phyloP scores from a whole-genome alignment of 2,329 filamentous ascomycete genomes.

The Beauveria varroae region DNA sequence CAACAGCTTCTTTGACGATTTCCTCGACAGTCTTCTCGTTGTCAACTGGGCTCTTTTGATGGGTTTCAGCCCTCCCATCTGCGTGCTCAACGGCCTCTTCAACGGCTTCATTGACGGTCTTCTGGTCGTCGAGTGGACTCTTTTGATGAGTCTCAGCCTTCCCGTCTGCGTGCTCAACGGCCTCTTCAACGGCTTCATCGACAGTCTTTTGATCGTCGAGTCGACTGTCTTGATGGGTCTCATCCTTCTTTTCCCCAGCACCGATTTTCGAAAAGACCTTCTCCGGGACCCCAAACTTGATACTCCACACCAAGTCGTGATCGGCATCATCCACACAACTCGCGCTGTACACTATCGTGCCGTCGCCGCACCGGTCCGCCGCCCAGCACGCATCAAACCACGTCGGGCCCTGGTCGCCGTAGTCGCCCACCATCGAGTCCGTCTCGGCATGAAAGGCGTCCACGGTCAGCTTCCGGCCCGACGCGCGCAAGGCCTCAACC shows the following conservation, averaged over 20 bases:
- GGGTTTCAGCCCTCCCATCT: too few species aligned
- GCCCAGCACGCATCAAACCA: conserved; percentile 25
- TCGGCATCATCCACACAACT: conserved; percentile 19
- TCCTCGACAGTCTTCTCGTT: not conserved
- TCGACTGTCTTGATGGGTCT: not conserved
- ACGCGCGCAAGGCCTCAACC: conserved; percentile 14
- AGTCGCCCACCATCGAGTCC: conserved; percentile 23
- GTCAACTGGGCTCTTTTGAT: too few species aligned
- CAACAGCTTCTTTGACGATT: not conserved
- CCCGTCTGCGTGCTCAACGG: too few species aligned
- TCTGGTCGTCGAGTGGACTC: not conserved
- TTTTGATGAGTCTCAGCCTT: not conserved
- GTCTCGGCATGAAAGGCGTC: conserved; percentile 22
- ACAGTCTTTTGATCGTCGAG: not conserved
- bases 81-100: not conserved
- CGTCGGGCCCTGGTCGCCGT: conserved; percentile 17
- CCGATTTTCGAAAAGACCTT: conserved; percentile 16
- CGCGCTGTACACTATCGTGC: conserved; percentile 18
- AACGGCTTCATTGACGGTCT: too few species aligned
- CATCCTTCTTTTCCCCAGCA: not conserved
- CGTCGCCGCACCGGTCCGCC: conserved; percentile 2
- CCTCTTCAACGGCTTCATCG: too few species aligned
- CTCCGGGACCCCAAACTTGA: conserved; percentile 15
- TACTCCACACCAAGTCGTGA: conserved; percentile 20
- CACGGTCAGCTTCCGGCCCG: conserved; percentile 16